Conservation (phyloP, 176 grass and related monocot species). For the Musa acuminata region DNA sequence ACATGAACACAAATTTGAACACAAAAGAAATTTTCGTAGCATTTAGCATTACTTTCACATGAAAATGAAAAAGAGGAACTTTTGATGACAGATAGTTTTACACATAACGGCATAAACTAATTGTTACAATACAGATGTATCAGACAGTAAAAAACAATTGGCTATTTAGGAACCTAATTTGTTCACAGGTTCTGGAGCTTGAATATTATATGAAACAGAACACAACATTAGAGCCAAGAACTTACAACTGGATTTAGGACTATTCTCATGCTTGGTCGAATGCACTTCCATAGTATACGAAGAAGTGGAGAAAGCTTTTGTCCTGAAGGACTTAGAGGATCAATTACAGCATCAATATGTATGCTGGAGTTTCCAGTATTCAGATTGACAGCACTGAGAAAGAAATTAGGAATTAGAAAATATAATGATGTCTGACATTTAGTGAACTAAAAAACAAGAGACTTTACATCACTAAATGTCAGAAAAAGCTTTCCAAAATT, state of each 20-base stretch:
- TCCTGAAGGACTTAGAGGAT: conserved; percentile 76
- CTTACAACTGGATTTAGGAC: conserved; percentile 95
- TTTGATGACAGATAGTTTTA: neutral
- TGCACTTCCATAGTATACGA: conserved; percentile 54
- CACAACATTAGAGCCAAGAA: conserved; percentile 17
- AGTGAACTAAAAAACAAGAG: neutral
- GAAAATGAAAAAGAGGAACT: neutral
- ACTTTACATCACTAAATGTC: neutral
- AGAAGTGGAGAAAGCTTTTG: conserved; percentile 93
- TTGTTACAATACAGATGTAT: neutral
- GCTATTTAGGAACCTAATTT: neutral
- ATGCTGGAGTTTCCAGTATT: conserved; percentile 61
- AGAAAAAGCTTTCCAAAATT: neutral
- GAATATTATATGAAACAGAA: conserved; percentile 11
- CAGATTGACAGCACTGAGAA: conserved; percentile 71
- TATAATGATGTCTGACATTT: neutral
- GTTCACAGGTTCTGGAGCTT: neutral
- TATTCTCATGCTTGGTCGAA: conserved; percentile 97
- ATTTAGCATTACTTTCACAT: neutral
- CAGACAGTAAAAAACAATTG: neutral
- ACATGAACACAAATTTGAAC: too few species aligned
- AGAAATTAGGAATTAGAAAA: conserved; percentile 20
- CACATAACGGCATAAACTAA: neutral
- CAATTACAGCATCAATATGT: conserved; percentile 97
- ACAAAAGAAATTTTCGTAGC: neutral